phyloP scores from a whole-genome alignment of 2,329 filamentous ascomycete species.

The Dothistroma septosporum region DNA sequence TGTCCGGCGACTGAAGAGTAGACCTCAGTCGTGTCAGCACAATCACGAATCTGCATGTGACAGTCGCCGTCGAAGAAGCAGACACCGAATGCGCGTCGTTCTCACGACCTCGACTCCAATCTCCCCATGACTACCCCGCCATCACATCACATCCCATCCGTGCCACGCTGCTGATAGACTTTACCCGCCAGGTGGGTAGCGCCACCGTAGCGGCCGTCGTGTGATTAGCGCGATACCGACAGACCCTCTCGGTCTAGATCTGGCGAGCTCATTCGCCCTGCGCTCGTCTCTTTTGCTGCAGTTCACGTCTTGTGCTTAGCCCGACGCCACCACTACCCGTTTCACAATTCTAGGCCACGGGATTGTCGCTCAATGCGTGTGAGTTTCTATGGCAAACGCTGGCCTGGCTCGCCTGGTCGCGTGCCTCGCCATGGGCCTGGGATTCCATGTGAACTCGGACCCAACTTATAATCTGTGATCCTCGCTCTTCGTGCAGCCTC shows the following conservation, averaged over 20 bases:
- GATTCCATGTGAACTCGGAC: not conserved
- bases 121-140: not conserved
- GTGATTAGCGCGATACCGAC: not conserved
- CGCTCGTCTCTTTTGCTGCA: not conserved
- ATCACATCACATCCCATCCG: not conserved
- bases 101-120: not conserved
- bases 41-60: not conserved
- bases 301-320: not conserved
- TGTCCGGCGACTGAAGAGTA: too few species aligned
- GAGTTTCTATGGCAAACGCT: not conserved
- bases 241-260: not conserved
- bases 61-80: not conserved
- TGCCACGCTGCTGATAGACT: not conserved
- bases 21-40: too few species aligned
- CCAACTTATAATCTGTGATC: not conserved
- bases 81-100: not conserved
- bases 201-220: not conserved
- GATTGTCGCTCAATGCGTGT: not conserved
- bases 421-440: not conserved
- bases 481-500: not conserved
- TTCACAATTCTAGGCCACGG: constrained; percentile 1
- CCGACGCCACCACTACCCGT: not conserved
- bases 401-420: not conserved
- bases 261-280: not conserved
- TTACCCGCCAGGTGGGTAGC: not conserved